These are phyloP conservation scores for Magnusiomyces paraingens DNA, from an alignment of 1,139 yeast species.

Conservation along the genomic window DNA sequence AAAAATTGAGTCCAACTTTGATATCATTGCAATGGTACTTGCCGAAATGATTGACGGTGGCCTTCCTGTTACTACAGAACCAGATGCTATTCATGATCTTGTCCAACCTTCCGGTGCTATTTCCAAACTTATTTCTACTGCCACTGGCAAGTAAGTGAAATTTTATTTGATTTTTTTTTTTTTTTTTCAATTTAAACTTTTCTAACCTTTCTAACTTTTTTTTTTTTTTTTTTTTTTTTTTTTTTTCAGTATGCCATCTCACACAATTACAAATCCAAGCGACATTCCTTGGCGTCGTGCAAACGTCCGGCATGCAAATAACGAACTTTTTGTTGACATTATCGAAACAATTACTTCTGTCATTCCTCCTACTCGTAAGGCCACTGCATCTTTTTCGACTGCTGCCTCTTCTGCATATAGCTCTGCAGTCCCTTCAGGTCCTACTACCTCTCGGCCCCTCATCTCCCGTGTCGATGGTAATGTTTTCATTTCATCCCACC, in stretches of 20 bases:
- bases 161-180: not conserved
- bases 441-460: constrained; percentile 36
- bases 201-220: not conserved
- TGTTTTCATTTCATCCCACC: constrained; percentile 55
- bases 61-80: constrained; percentile 63
- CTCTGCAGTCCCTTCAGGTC: constrained; percentile 9
- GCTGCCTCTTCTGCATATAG: constrained; percentile 17
- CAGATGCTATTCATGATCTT: constrained; percentile 60
- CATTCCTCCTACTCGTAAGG: constrained; percentile 27
- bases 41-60: constrained; percentile 76
- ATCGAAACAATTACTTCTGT: constrained; percentile 52
- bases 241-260: not conserved
- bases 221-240: not conserved
- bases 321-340: constrained; percentile 78
- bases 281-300: constrained; percentile 69
- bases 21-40: constrained; percentile 52
- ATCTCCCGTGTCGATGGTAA: constrained; percentile 60
- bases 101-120: constrained; percentile 48
- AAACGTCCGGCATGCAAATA: constrained; percentile 58
- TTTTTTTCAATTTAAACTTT: not conserved
- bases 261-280: constrained; percentile 5
- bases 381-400: constrained; percentile 31
- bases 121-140: constrained; percentile 23
- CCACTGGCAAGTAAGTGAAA: constrained; percentile 8
- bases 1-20: constrained; percentile 59